phyloP scores from a whole-genome alignment of 306 rosid species.

The Potentilla sterilis region DNA sequence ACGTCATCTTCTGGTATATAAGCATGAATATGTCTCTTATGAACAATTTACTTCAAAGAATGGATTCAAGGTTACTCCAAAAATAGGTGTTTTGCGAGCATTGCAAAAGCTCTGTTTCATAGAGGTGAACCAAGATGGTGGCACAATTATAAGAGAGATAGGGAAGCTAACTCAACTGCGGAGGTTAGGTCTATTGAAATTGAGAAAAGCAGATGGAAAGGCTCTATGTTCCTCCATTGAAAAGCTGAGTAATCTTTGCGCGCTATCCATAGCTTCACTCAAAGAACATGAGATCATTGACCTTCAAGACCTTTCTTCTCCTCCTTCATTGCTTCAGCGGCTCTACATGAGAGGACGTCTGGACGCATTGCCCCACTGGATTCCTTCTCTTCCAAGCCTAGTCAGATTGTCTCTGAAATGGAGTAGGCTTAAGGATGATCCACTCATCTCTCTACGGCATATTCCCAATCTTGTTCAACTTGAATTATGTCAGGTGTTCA shows the following conservation, averaged over 20 bases:
- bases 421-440: constrained; percentile 39
- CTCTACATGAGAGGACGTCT: constrained; percentile 37
- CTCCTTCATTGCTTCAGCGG: constrained; percentile 39
- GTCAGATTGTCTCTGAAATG: constrained; percentile 34
- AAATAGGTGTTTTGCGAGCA: constrained; percentile 29
- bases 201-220: constrained; percentile 31
- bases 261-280: constrained; percentile 29
- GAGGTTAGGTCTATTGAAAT: constrained; percentile 33
- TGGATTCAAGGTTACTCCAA: constrained; percentile 30
- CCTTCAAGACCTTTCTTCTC: constrained; percentile 34
- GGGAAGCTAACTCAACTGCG: constrained; percentile 40
- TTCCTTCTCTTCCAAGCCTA: constrained; percentile 34
- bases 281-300: constrained; percentile 32
- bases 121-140: constrained; percentile 26
- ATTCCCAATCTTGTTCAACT: constrained; percentile 38
- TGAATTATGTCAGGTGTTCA: constrained; percentile 23
- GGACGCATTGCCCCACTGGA: constrained; percentile 42
- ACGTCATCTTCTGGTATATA: constrained; percentile 35
- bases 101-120: constrained; percentile 44
- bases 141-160: constrained; percentile 27
- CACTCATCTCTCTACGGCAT: constrained; percentile 27
- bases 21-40: constrained; percentile 8
- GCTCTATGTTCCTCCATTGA: constrained; percentile 34
- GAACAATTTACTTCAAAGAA: constrained; percentile 13
- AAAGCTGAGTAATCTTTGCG: constrained; percentile 24